Base-by-base conservation (phyloP, 495 filamentous ascomycete genomes). In the Xylaria intraflava region DNA sequence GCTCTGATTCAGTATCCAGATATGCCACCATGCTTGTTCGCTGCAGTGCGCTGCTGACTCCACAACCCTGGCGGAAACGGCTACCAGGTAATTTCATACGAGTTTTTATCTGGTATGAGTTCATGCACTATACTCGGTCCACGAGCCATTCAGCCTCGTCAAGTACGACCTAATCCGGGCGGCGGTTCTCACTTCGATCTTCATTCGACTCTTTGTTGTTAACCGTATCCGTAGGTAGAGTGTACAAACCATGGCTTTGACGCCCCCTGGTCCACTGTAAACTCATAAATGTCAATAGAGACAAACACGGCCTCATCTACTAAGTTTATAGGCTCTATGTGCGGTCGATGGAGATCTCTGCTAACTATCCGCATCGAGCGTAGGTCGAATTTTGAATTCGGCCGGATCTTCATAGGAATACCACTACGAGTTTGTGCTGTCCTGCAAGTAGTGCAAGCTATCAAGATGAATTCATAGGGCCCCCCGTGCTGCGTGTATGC, bases 281-380 rank as follows among this genome's bases (percentile, higher is more conserved):
- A n/a, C 42, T 53, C 50, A 22, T 53, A 46, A n/a, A 53, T 46
- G 16, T 53, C 41, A n/a, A 53, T 53, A 2, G 31, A 45, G 6
- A 53, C 41, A 26, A 43, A 53, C 46, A 46, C 31, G 17, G 17
- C 31, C 7, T 45, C 50, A 16, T 53, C 50, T 4, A 53, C 19
- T 7, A 53, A 26, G 16, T 53, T 46, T 9, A 39, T 39, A 12
- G 31, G 41, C 12, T 20, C 42, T 38, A 46, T 24, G 12, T 51
- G 14, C 6, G 22, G 14, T 44, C 27, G 40, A 51, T 41, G 20
- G 41, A 46, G 9, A 53, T 23, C 27, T 46, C 30, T 22, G 43
- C 49, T 12, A 51, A n/a, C 14, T 26, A 39, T 17, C 49, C 49
- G 16, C 38, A 43, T 33, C 49, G 38, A 19, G 49, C 39, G 43